A percentile compares a stretch with the other conserved stretches of the same genome.
Conservation (phyloP, 2,329 filamentous ascomycete species). For the Gremmenia infestans region DNA sequence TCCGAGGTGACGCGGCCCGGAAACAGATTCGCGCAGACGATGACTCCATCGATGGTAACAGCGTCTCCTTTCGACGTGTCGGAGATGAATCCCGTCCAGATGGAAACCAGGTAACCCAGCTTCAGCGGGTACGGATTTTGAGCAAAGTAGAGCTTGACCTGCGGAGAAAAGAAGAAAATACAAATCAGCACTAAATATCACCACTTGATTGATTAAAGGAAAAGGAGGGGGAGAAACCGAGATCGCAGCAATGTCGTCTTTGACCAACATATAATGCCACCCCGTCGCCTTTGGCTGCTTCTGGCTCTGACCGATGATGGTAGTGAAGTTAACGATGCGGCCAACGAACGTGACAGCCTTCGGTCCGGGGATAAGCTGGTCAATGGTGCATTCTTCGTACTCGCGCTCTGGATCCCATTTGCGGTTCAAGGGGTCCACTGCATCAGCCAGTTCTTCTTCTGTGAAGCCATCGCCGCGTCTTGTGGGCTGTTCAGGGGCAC, state of each 20-base stretch:
- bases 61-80: slow-evolving; percentile 43
- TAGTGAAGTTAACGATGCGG: slow-evolving; percentile 50
- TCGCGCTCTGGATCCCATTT: slow-evolving; percentile 39
- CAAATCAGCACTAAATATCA: not conserved
- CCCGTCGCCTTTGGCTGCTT: slow-evolving; percentile 42
- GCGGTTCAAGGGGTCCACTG: slow-evolving; percentile 34
- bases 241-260: slow-evolving; percentile 50
- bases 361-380: slow-evolving; percentile 44
- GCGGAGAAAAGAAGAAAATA: not conserved
- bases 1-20: slow-evolving; percentile 50
- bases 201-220: not conserved
- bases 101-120: slow-evolving; percentile 49
- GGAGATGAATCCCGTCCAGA: slow-evolving; percentile 53
- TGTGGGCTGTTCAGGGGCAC: not conserved
- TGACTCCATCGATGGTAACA: slow-evolving; percentile 25
- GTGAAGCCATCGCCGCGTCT: slow-evolving; percentile 49
- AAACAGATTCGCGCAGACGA: slow-evolving; percentile 50
- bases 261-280: slow-evolving; percentile 49
- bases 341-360: slow-evolving; percentile 47
- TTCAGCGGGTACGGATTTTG: slow-evolving; percentile 38
- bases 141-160: slow-evolving; percentile 50
- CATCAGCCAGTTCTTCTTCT: slow-evolving; percentile 38
- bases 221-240: slow-evolving; percentile 35
- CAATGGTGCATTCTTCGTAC: slow-evolving; percentile 45
- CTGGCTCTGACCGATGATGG: slow-evolving; percentile 38